Evolutionary conservation across 2,329 filamentous ascomycete species (phyloP), one percentile per base, ranked within the genome.

Genomic region (Arthrobotrys sphaeroides): DNA sequence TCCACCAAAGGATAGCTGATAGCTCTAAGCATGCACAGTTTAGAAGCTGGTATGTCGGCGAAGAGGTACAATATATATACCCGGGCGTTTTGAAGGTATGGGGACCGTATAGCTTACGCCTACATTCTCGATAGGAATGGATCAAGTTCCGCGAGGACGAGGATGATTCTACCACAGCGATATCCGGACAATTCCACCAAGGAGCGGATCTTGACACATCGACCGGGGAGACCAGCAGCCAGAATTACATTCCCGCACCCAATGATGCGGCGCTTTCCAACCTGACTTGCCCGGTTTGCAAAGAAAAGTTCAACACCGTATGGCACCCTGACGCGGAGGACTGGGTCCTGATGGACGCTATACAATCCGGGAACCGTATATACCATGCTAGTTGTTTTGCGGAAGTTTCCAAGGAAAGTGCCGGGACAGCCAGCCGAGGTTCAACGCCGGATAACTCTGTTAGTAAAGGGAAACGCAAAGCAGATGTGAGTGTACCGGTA

Each of bases 311-410:
- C 80, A 91, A 96, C 83, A 93, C 91, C 78, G 91, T 91, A 78
- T 98, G 93, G 91, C 89, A 94, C 5, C 93, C 96, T 79, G 93
- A 96, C 77, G 91, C 91, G 16, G 93, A 98, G 82, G 94, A 99
- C 80, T 98, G 94, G 87, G 94, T 99, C 42, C 98, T 95, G 92
- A 90, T 93, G 82, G 94, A 99, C 82, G 92, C 94, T 0, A 86
- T 91, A 59, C 87, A 90, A 78, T 88, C 96, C 28, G 91, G 91
- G 36, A 88, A 87, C 67, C 89, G 92, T 77, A 90, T 95, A 13
- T 98, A 93, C 80, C 95, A 99, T 82, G 93, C 90, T 9, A 96
- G 90, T 65, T 99, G 95, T 82, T 92, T 94, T 81, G 88, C 89
- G 16, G 94, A 97, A 83, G 91, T 92, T 31, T 90, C 88, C 36